Evolutionary conservation across 345 rosid species (phyloP), one percentile per base, ranked within the genome.

Genomic region (Gossypium arboreum): DNA sequence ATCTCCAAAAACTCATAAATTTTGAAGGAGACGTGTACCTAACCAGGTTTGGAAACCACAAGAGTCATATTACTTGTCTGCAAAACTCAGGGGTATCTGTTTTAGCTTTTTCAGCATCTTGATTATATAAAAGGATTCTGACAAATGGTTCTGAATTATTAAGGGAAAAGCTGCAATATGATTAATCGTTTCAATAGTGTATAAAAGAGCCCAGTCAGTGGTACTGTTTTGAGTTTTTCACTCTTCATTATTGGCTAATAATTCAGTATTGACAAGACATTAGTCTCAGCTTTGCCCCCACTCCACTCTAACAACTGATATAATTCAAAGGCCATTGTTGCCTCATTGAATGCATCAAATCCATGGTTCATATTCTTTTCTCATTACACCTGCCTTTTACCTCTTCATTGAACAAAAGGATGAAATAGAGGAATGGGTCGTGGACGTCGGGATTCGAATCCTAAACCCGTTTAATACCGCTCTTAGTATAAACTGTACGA

Each of bases 191-290:
- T 48, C 56, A 22, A 68, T 47, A 25, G 18, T 68, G 41, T 22
- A 20, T 22, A 68, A 67, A 67, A 7, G 8, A 54, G 13, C 29
- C 12, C 34, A 48, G 12, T 67, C 34, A n/a, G 20, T 9, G 13
- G 15, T 63, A 17, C 48, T 34, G 13, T 2, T 7, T 66, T 20
- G 52, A 20, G 57, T 68, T 43, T 48, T 57, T 51, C 59, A 16
- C 73, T 50, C 59, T 27, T 27, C 45, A 51, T 51, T 69, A 51
- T 51, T 69, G 73, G 73, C 59, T 27, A 69, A 69, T 69, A 50
- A 69, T 69, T 51, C 59, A 51, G 45, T 17, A 29, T 69, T 27
- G 73, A 69, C 73, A 69, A 27, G 59, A 69, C 24, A 17, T 4
- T 24, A 8, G 72, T 20, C 29, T 65, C 52, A 65, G 70, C 64